Evolutionary conservation across 169 alveolate species (phyloP).

Genomic region (Toxoplasma gondii): DNA sequence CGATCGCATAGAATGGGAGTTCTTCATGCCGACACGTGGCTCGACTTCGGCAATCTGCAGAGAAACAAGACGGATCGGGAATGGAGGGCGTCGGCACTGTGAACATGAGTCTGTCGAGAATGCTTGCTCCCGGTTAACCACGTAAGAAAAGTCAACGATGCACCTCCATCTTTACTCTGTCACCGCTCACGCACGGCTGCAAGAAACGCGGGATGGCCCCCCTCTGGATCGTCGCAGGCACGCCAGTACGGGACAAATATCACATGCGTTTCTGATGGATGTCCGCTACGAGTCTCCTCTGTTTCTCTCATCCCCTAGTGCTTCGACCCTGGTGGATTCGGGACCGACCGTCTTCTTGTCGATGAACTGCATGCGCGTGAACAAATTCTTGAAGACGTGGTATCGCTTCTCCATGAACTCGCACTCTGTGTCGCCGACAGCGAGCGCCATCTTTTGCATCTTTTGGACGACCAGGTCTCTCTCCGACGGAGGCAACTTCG

Average conservation of each 20-base stretch:
- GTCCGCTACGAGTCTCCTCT: too few relatives aligned
- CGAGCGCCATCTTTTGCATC: conserved; percentile 87
- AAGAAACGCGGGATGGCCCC: too few relatives aligned
- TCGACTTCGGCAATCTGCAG: conserved; percentile 77
- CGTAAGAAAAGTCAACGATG: too few relatives aligned
- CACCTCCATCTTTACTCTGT: not conserved
- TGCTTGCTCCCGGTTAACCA: too few relatives aligned
- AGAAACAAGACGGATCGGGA: not conserved
- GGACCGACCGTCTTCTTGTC: conserved; percentile 45
- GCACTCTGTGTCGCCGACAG: conserved; percentile 86
- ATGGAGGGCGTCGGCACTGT: not conserved
- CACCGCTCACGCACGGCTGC: not conserved
- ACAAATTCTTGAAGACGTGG: conserved; percentile 33
- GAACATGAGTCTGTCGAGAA: not conserved
- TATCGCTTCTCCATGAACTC: conserved; percentile 79
- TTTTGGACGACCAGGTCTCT: conserved; percentile 32
- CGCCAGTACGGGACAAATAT: too few relatives aligned
- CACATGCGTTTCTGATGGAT: too few relatives aligned
- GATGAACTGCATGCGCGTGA: conserved; percentile 49
- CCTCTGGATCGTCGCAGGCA: too few relatives aligned
- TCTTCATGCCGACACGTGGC: conserved; percentile 80
- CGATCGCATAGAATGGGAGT: conserved; percentile 55
- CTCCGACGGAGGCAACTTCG: conserved; percentile 77
- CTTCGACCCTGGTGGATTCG: not conserved
- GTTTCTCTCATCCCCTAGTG: too few relatives aligned